Base-by-base conservation (phyloP, 2,329 filamentous ascomycete species). In the Aureobasidium musti region DNA sequence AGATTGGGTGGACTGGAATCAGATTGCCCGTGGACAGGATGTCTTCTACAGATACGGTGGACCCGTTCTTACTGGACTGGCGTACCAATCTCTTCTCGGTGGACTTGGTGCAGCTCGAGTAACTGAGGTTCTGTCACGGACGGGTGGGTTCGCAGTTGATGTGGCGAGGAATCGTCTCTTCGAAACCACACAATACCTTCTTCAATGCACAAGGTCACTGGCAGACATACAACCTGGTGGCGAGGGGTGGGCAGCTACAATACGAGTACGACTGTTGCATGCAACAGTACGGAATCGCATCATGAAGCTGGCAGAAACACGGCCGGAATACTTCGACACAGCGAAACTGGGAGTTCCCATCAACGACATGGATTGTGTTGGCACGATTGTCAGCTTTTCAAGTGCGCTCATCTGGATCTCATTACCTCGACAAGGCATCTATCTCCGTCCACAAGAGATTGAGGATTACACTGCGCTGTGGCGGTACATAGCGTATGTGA, bases 21-120 rank as follows among this genome's bases (percentile, higher is more conserved):
- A 92, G 73, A 88, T 94, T 66, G 81, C 83, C 67, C 82, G 90
- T 72, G 91, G 90, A 0, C 90, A 94, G 74, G 85, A 90, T 70
- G 85, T 92, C 0, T 91, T 92, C 73, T 92, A 91, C 75, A 85
- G 90, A 41, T 93, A 92, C 75, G 89, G 86, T 21, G 87, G 86
- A 0, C 85, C 89, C 0, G 84, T 84, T 26, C 76, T 92, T 23
- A 89, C 87, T 8, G 86, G 77, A 52, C 82, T 88, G 54, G 84
- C 86, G 10, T 90, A 87, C 73, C 83, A 89, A 70, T 87, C 86
- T 6, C 78, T 91, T 0, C 79, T 91, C 2, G 89, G 89, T 5
- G 88, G 88, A 3, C 89, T 91, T 88, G 89, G 87, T 3, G 87
- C 88, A n/a, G 84, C 83, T 8, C 82, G 90, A 39, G 86, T 92